Conservation (phyloP, 495 filamentous ascomycete species). For the Penicillium angulare region DNA sequence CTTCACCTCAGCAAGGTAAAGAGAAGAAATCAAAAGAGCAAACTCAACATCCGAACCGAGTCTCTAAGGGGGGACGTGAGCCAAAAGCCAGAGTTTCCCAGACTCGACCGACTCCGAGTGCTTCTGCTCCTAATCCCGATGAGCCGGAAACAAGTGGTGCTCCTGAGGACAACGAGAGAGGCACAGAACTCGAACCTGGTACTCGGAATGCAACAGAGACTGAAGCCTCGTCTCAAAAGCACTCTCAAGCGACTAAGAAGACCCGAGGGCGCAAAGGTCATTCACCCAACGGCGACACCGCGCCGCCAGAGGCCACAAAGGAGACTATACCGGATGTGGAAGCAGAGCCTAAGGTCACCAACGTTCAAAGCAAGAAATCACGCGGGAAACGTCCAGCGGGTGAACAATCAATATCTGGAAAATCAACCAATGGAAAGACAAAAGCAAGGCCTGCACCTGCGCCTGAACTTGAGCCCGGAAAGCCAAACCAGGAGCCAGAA, state of each 20-base stretch:
- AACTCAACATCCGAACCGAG: too few relatives aligned
- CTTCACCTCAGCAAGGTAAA: not conserved
- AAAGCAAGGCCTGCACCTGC: not conserved
- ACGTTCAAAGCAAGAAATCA: not conserved
- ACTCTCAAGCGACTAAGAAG: slow-evolving; percentile 1
- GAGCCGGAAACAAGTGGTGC: not conserved
- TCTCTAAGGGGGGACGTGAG: not conserved
- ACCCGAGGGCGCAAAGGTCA: slow-evolving; percentile 2
- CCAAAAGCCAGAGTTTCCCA: not conserved
- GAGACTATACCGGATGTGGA: not conserved
- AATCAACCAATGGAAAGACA: not conserved
- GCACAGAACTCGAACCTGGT: not conserved
- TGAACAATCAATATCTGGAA: not conserved
- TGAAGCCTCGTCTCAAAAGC: not conserved
- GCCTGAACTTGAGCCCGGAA: not conserved
- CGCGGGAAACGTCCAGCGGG: not conserved
- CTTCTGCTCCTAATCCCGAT: not conserved
- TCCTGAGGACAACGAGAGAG: not conserved
- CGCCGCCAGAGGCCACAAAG: not conserved
- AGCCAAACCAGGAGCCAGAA: slow-evolving; percentile 7
- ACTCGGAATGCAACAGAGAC: not conserved
- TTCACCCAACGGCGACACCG: not conserved
- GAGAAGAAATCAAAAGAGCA: not conserved
- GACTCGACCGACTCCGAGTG: not conserved
- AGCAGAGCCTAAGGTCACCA: not conserved